Evolutionary conservation across 352 stramenopile species (phyloP), one percentile per base, ranked within the genome.

Genomic region (Phytophthora cryptogea): DNA sequence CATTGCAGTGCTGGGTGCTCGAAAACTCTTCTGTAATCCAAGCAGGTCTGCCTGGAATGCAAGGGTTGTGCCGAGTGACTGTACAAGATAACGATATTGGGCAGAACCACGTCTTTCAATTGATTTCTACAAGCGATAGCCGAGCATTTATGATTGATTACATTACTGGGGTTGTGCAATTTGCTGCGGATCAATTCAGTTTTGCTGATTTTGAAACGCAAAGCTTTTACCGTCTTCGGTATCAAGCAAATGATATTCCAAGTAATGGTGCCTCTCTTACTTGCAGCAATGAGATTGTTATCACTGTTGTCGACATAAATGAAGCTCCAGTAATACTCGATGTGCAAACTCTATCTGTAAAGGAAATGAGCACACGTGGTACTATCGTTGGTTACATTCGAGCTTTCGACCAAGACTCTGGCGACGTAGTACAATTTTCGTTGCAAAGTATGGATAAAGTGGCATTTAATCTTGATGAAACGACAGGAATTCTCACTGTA

Each of bases 1-100:
- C 30, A 3, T 2, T 89, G 36, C 68, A 86, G n/a, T 89, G 79
- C 37, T 89, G 76, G 76, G 70, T 74, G 7, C 43, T 80, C 11
- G 79, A 89, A 58, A 89, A 89, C 28, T 60, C 74, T 5, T 28
- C 59, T 13, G 44, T 32, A 0, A 51, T 86, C 7, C 63, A 77
- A 10, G 36, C 31, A 31, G 79, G 74, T 0, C 4, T 72, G 5
- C 70, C 74, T 16, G 79, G 79, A 0, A 68, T 54, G 17, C 68
- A 64, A 45, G 74, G 76, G 1, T 16, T 45, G 4, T 89, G 79
- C 49, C 66, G 76, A 52, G 41, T 72, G 0, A 39, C 56, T 2
- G 72, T 75, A 0, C 67, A 57, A 45, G 79, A 89, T 28, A 47
- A 64, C 5, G 76, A 89, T 60, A 27, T 54, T 7, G 55, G 32